phyloP scores from a whole-genome alignment of 768 basidiomycete species.

The Pleurotus ostreatus region DNA sequence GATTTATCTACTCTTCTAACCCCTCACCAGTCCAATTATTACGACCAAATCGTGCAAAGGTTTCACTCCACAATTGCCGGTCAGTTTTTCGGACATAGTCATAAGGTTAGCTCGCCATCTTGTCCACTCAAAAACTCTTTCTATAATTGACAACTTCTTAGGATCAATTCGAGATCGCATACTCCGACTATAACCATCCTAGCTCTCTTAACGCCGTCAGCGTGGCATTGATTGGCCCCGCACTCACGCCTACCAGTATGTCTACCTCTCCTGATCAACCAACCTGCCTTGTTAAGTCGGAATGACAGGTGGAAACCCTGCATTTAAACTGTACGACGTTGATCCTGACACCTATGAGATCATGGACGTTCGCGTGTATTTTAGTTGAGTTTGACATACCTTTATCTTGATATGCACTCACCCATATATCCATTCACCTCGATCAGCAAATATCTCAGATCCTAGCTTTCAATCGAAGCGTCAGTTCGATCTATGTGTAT shows the following conservation, averaged over 20 bases:
- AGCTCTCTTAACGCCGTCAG: conserved; percentile 25
- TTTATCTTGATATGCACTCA: background rate
- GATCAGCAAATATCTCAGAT: conserved; percentile 21
- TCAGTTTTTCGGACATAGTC: conserved; percentile 40
- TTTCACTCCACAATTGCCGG: conserved; percentile 36
- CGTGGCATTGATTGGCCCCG: conserved; percentile 28
- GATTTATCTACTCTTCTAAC: background rate
- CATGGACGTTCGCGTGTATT: conserved; percentile 29
- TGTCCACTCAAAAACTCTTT: background rate
- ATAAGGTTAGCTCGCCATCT: conserved; percentile 18
- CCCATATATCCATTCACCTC: background rate
- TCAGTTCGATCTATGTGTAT: conserved; percentile 2
- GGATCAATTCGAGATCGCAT: conserved; percentile 39
- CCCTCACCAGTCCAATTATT: conserved; percentile 32
- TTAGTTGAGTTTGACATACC: conserved; percentile 18
- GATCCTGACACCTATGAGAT: conserved; percentile 39
- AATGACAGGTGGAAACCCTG: conserved; percentile 29
- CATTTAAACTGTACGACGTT: conserved; percentile 36
- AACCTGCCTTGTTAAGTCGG: background rate
- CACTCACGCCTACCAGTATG: conserved; percentile 36
- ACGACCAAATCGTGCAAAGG: conserved; percentile 36
- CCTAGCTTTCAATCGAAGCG: conserved; percentile 22
- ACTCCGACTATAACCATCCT: conserved; percentile 30
- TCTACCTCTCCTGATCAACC: background rate
- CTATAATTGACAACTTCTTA: conserved; percentile 1